A percentile compares a stretch with the other conserved stretches of the same genome.
These are phyloP conservation scores for Orobanche coerulescens DNA, from an alignment of 257 asterid genomes.

Conservation along the genomic window DNA sequence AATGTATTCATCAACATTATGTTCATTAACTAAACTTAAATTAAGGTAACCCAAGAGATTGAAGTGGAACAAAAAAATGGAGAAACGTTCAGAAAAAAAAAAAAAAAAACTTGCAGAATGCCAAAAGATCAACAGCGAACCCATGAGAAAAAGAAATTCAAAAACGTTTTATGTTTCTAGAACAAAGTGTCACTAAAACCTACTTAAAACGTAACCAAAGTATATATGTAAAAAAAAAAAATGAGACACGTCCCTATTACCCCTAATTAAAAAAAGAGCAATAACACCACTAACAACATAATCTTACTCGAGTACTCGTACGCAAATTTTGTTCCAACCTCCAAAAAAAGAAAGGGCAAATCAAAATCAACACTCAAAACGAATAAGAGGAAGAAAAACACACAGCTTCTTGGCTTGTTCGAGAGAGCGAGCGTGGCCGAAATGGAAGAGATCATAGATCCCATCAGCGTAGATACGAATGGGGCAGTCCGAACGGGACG, in stretches of 20 bases:
- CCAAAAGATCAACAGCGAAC: background rate
- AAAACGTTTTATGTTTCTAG: background rate
- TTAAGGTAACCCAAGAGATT: background rate
- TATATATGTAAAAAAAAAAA: no score
- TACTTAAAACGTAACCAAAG: no score
- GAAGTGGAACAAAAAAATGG: constrained; percentile 1
- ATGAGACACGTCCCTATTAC: background rate
- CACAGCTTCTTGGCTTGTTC: constrained; percentile 90
- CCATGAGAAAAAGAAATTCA: background rate
- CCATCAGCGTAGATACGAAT: constrained; percentile 94
- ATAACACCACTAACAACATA: constrained; percentile 5
- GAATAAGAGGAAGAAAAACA: background rate
- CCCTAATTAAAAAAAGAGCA: constrained; percentile 3
- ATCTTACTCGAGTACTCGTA: background rate
- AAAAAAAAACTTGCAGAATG: background rate
- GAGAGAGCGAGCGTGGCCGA: constrained; percentile 96
- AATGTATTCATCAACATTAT: background rate
- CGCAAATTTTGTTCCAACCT: background rate
- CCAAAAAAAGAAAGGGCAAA: no score
- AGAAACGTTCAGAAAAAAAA: background rate
- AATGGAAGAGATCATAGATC: constrained; percentile 96
- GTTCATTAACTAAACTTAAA: constrained; percentile 1
- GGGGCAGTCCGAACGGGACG: constrained; percentile 53
- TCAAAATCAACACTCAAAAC: background rate
- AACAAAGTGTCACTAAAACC: background rate